phyloP scores from a whole-genome alignment of 1,284 basidiomycete genomes.

The Irpex rosettiformis region DNA sequence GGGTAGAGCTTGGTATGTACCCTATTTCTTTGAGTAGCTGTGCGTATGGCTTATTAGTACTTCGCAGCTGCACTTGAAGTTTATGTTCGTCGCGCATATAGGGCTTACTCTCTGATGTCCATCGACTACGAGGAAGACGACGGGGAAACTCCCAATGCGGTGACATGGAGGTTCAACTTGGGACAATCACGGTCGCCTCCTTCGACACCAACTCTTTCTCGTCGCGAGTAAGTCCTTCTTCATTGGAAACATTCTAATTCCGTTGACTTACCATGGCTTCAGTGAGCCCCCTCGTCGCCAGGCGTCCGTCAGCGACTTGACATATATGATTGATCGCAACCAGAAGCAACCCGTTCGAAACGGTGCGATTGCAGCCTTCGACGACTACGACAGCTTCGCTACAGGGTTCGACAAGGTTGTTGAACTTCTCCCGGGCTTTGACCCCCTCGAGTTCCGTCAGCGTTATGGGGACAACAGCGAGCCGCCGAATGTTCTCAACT shows the following conservation, averaged over 20 bases:
- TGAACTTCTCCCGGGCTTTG: conserved; percentile 68
- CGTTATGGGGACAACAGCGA: conserved; percentile 73
- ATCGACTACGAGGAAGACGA: conserved; percentile 94
- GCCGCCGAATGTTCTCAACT: conserved; percentile 90
- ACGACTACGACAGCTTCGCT: conserved; percentile 67
- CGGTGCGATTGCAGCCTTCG: conserved; percentile 89
- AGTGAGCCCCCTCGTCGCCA: conserved; percentile 48
- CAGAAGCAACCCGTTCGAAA: conserved; percentile 85
- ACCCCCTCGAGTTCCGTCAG: conserved; percentile 65
- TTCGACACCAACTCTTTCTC: conserved; percentile 73
- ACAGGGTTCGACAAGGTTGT: conserved; percentile 75
- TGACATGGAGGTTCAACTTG: conserved; percentile 94
- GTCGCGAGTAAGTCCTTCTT: conserved; percentile 46
- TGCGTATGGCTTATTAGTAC: neutral
- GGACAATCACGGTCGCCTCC: conserved; percentile 83
- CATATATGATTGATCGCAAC: conserved; percentile 81
- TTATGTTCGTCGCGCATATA: conserved; percentile 94
- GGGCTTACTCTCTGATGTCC: conserved; percentile 89
- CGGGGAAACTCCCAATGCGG: conserved; percentile 73
- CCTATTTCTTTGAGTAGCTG: neutral
- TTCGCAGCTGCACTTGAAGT: conserved; percentile 89
- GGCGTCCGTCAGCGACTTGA: conserved; percentile 91
- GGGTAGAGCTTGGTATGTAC: conserved; percentile 75
- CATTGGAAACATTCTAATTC: conserved; percentile 15
- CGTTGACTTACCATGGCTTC: conserved; percentile 9